These are phyloP conservation scores for Dendryphion nanum DNA, from an alignment of 2,329 filamentous ascomycete species.

Conservation along the genomic window DNA sequence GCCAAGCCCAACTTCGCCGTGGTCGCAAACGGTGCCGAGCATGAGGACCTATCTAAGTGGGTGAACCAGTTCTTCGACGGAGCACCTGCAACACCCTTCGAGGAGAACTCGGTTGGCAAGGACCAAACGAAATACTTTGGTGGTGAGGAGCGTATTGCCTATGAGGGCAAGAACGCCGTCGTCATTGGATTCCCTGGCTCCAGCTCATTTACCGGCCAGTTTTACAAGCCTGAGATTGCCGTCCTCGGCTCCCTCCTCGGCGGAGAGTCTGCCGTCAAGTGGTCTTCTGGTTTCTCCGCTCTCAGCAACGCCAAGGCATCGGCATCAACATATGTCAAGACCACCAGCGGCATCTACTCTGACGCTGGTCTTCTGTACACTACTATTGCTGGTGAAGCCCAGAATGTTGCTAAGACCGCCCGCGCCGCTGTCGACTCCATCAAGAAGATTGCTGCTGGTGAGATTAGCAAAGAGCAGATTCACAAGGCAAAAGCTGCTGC, in stretches of 20 bases:
- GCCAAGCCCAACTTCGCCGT: slow-evolving; percentile 88
- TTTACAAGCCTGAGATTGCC: slow-evolving; percentile 84
- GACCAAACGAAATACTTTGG: slow-evolving; percentile 83
- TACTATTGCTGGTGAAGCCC: slow-evolving; percentile 72
- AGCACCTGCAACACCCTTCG: slow-evolving; percentile 52
- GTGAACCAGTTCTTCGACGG: slow-evolving; percentile 86
- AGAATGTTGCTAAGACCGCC: slow-evolving; percentile 70
- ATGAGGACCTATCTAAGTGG: slow-evolving; percentile 80
- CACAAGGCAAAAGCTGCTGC: slow-evolving; percentile 89
- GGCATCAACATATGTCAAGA: slow-evolving; percentile 66
- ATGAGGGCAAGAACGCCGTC: slow-evolving; percentile 74
- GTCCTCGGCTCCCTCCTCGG: slow-evolving; percentile 88
- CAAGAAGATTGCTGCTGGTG: slow-evolving; percentile 74
- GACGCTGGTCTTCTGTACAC: slow-evolving; percentile 89
- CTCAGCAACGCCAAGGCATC: slow-evolving; percentile 73
- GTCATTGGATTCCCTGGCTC: slow-evolving; percentile 93
- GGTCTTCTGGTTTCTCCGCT: slow-evolving; percentile 88
- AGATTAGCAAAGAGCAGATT: slow-evolving; percentile 79
- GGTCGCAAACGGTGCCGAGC: slow-evolving; percentile 81
- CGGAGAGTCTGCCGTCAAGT: slow-evolving; percentile 90
- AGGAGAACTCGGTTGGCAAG: slow-evolving; percentile 53
- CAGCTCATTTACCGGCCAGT: slow-evolving; percentile 66
- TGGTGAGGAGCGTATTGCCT: slow-evolving; percentile 86
- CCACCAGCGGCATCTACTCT: slow-evolving; percentile 82
- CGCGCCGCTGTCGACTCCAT: slow-evolving; percentile 76